These are phyloP conservation scores for Scutellaria barbata DNA, from an alignment of 257 asterid genomes.

Conservation along the genomic window DNA sequence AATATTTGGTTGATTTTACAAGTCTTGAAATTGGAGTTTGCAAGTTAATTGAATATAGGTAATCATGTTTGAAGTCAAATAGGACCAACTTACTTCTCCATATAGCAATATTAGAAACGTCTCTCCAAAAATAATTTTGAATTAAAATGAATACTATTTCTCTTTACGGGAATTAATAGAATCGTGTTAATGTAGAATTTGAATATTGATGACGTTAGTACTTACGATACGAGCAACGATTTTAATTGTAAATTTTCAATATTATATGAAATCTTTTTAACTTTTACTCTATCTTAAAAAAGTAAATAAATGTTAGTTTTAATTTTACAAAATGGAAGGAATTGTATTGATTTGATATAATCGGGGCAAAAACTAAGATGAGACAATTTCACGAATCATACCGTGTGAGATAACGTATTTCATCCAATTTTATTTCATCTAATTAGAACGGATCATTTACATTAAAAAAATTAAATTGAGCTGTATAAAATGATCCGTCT, in stretches of 20 bases:
- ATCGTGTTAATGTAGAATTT: constrained; percentile 5
- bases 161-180: background rate
- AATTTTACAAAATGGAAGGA: too few species aligned
- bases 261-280: too few species aligned
- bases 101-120: background rate
- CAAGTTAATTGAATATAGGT: background rate
- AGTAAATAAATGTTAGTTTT: too few species aligned
- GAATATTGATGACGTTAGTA: background rate
- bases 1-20: background rate
- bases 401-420: too few species aligned
- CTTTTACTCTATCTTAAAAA: too few species aligned
- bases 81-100: background rate
- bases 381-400: too few species aligned
- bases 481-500: too few species aligned
- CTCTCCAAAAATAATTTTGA: background rate
- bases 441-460: too few species aligned
- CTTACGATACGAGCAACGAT: background rate
- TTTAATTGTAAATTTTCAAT: background rate
- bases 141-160: background rate
- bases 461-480: too few species aligned
- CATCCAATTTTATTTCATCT: too few species aligned
- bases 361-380: too few species aligned
- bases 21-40: background rate
- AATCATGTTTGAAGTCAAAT: background rate
- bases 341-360: too few species aligned